phyloP scores from a whole-genome alignment of 139 green algal genomes.

The Chlamydomonas incerta region DNA sequence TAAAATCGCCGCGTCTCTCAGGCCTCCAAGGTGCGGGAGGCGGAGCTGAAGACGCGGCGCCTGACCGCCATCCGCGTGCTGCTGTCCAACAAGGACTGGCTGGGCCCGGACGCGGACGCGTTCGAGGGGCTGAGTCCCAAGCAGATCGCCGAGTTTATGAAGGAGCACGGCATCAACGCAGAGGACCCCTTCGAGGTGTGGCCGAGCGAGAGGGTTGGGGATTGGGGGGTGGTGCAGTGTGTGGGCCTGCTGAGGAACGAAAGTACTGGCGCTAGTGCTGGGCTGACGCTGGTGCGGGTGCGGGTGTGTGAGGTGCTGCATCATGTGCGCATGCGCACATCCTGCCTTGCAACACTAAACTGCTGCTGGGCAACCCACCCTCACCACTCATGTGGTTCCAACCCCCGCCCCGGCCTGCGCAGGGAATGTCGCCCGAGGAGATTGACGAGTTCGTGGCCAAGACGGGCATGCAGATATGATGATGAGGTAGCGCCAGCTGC shows the following conservation, averaged over 20 bases:
- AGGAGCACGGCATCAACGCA: conserved; percentile 46
- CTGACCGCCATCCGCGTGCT: conserved; percentile 14
- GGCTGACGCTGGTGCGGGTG: too few relatives aligned
- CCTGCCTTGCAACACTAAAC: too few relatives aligned
- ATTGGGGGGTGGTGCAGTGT: neutral
- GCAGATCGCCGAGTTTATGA: conserved; percentile 62
- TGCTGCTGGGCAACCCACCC: too few relatives aligned
- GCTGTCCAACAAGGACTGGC: conserved; percentile 26
- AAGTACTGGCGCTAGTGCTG: too few relatives aligned
- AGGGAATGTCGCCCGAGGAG: conserved; percentile 82
- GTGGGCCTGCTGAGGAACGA: too few relatives aligned
- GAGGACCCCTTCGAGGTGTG: conserved; percentile 82
- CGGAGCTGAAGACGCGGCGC: conserved; percentile 46
- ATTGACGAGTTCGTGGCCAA: conserved; percentile 77
- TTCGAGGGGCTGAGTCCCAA: conserved; percentile 79
- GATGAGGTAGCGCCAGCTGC: neutral
- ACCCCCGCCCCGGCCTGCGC: neutral
- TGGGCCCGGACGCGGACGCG: conserved; percentile 63
- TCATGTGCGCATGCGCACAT: neutral
- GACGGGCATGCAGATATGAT: conserved; percentile 1
- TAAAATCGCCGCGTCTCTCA: too few relatives aligned
- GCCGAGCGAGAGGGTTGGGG: neutral
- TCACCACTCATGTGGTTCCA: too few relatives aligned
- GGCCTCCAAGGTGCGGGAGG: conserved; percentile 5
- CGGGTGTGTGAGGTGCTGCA: too few relatives aligned